Evolutionary conservation across 2,329 filamentous ascomycete genomes (phyloP).

Genomic region (Fusarium equiseti): DNA sequence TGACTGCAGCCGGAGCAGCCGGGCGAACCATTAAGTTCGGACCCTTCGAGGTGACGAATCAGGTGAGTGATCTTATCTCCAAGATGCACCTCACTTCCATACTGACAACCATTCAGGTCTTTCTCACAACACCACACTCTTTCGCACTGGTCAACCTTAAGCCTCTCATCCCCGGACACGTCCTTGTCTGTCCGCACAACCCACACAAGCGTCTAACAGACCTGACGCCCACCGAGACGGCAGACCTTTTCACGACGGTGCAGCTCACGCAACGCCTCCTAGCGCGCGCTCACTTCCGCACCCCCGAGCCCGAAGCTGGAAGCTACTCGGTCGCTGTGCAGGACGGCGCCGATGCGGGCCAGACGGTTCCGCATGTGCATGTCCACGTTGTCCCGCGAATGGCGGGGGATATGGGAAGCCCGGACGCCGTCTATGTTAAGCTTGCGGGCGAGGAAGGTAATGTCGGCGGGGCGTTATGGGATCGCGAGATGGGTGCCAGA

Average conservation of each 20-base stretch:
- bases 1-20: conserved; percentile 48
- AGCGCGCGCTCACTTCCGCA: conserved; percentile 66
- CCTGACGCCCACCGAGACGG: conserved; percentile 76
- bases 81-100: neutral
- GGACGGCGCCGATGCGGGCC: conserved; percentile 88
- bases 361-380: conserved; percentile 94
- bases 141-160: conserved; percentile 97
- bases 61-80: conserved; percentile 62
- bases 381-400: conserved; percentile 88
- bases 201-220: conserved; percentile 80
- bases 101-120: conserved; percentile 72
- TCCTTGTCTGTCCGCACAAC: conserved; percentile 84
- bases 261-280: conserved; percentile 85
- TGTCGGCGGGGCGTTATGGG: conserved; percentile 77
- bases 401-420: conserved; percentile 63
- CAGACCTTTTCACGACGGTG: conserved; percentile 88
- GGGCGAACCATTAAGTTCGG: conserved; percentile 72
- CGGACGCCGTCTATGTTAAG: conserved; percentile 82
- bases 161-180: conserved; percentile 91
- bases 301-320: conserved; percentile 68
- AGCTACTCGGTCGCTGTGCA: conserved; percentile 96
- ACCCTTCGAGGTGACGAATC: conserved; percentile 79
- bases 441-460: conserved; percentile 90
- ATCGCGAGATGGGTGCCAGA: conserved; percentile 55
- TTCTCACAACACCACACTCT: conserved; percentile 81